Evolutionary conservation across 305 asterid species (phyloP).

Genomic region (Solanum hybrid): DNA sequence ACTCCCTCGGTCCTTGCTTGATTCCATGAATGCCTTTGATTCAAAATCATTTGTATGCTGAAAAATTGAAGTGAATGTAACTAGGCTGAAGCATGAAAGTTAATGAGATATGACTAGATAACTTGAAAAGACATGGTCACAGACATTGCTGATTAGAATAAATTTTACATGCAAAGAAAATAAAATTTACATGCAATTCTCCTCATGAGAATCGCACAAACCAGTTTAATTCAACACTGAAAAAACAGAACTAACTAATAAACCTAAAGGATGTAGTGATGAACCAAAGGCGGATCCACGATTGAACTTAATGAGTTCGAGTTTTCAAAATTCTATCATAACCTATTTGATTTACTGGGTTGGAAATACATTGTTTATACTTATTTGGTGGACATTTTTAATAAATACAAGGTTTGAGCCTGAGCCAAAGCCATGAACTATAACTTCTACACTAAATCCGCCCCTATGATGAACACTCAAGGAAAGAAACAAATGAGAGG

Average conservation of each 20-base stretch:
- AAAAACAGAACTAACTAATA: neutral
- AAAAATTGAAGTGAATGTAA: constrained; percentile 3
- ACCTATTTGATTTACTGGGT: neutral
- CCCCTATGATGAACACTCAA: neutral
- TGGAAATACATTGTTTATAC: neutral
- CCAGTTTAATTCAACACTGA: neutral
- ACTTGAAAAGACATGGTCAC: neutral
- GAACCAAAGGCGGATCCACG: neutral
- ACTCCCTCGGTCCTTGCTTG: constrained; percentile 51
- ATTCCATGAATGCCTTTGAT: constrained; percentile 36
- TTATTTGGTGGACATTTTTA: neutral
- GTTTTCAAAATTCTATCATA: neutral
- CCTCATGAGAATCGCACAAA: neutral
- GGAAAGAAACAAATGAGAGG: neutral
- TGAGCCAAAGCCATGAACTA: neutral
- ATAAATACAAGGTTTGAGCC: neutral
- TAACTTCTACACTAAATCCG: neutral
- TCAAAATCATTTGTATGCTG: constrained; percentile 50
- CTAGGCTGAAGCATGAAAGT: neutral
- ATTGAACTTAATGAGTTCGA: neutral
- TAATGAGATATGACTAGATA: neutral
- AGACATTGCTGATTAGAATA: neutral
- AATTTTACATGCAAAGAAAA: neutral
- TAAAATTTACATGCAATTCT: neutral
- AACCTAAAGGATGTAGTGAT: neutral